These are phyloP conservation scores for Nitzschia sp. DNA, from an alignment of 108 stramenopile genomes.

Conservation along the genomic window DNA sequence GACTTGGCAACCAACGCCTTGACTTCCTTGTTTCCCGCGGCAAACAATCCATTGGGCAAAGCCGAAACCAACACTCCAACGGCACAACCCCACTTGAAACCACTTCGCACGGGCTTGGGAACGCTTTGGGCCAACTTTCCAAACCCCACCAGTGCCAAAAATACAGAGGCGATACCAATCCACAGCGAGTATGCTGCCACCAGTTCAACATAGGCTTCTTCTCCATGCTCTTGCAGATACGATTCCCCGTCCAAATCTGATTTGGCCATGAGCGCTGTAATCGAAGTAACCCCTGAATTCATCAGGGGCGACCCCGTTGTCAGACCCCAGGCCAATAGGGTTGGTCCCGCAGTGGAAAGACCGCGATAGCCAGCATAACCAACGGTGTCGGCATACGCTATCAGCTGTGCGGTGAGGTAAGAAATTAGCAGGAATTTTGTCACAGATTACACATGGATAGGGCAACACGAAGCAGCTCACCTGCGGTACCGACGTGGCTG, in stretches of 20 bases:
- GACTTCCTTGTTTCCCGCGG: slow-evolving; percentile 48
- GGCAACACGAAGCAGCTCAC: too few relatives aligned
- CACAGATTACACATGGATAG: too few relatives aligned
- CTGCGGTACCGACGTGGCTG: slow-evolving; percentile 86
- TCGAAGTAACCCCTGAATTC: slow-evolving; percentile 78
- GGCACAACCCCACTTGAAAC: slow-evolving; percentile 89
- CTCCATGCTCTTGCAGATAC: slow-evolving; percentile 70
- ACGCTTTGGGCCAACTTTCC: slow-evolving; percentile 64
- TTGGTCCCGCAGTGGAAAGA: slow-evolving; percentile 71
- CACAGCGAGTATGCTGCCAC: slow-evolving; percentile 76
- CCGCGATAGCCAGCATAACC: slow-evolving; percentile 83
- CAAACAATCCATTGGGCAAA: slow-evolving; percentile 72
- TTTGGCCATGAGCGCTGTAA: slow-evolving; percentile 82
- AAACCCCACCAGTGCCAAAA: slow-evolving; percentile 68
- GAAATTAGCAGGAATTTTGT: too few relatives aligned
- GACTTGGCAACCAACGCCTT: slow-evolving; percentile 51
- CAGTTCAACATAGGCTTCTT: slow-evolving; percentile 73
- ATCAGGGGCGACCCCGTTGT: slow-evolving; percentile 79
- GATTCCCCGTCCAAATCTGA: slow-evolving; percentile 71
- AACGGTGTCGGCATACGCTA: slow-evolving; percentile 82
- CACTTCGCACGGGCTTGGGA: slow-evolving; percentile 64
- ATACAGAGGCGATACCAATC: slow-evolving; percentile 65
- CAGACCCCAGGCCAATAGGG: slow-evolving; percentile 73
- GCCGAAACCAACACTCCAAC: slow-evolving; percentile 75
- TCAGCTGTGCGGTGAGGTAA: too few relatives aligned